Percentiles rank a stretch among this genome's conserved stretches.
These are phyloP conservation scores for Daldinia grandis DNA, from an alignment of 495 filamentous ascomycete genomes.

Conservation along the genomic window DNA sequence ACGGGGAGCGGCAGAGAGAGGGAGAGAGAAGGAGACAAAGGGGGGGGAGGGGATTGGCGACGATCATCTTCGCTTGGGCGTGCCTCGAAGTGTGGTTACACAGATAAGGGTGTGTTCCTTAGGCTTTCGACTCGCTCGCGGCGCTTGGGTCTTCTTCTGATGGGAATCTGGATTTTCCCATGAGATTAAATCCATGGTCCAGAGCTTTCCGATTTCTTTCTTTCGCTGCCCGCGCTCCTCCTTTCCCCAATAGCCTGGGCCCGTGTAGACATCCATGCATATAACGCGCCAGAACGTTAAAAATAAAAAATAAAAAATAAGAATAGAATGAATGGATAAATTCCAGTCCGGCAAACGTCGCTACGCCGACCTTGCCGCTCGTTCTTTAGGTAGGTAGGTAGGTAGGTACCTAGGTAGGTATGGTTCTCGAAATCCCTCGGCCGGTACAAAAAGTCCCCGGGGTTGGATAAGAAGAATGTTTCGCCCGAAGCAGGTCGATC, in stretches of 20 bases:
- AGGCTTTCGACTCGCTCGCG: slow-evolving; percentile 1
- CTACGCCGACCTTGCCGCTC: neutral
- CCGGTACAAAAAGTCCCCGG: neutral
- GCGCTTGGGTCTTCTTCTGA: slow-evolving; percentile 12
- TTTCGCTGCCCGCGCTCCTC: neutral
- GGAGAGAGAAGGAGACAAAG: too few species aligned
- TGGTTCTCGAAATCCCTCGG: neutral
- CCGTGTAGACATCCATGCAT: neutral
- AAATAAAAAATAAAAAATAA: slow-evolving; percentile 3
- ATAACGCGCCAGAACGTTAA: neutral
- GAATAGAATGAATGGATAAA: neutral
- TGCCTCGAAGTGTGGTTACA: slow-evolving; percentile 9
- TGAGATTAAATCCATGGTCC: slow-evolving; percentile 15
- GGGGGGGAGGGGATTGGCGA: neutral
- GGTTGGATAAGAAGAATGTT: neutral
- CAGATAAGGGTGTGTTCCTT: neutral
- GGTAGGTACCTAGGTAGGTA: too few species aligned
- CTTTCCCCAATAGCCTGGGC: neutral
- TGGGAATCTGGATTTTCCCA: slow-evolving; percentile 24
- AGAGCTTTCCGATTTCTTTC: slow-evolving; percentile 9
- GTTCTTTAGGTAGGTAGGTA: neutral
- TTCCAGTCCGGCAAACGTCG: neutral
- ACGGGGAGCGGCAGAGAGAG: neutral
- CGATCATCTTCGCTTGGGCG: slow-evolving; percentile 1
- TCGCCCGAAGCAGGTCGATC: slow-evolving; percentile 4